Base-by-base conservation (phyloP, 352 stramenopile genomes). In the Phytophthora sp. region DNA sequence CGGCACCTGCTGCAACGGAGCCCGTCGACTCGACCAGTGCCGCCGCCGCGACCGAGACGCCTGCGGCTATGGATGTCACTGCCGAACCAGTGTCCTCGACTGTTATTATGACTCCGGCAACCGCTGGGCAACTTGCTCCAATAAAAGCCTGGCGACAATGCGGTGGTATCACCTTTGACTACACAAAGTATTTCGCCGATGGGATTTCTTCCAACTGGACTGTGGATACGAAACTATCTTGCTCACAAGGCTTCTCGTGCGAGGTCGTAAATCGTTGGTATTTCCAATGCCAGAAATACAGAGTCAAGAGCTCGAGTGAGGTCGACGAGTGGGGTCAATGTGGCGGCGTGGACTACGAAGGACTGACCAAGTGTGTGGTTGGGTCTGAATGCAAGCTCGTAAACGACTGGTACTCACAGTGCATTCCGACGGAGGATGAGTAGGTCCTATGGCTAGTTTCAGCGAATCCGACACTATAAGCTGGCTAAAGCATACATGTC, bases 371-470 rank as follows among this genome's bases (percentile, higher is more conserved):
- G 4, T 73, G 64, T 20, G 23, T 26, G 11, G 7, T 21, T 0
- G 72, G 72, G 8, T 54, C 66, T 7, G 54, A 55, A 21, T 84
- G 75, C 62, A 64, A 59, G 23, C 64, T 28, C 42, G 26, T 50
- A 12, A 76, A 79, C 37, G 45, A 73, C 6, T 84, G 72, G 76
- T 84, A 82, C 61, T 77, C 70, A 21, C 76, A 84, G 53, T 84
- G 76, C 54, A 51, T 82, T 5, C 76, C 72, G 0, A 41, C 32
- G 35, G 24, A 55, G 17, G 50, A 46, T 24, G 35, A 30, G 0
- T 62, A 57, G 18, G 31, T 52, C 0, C 27, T 26, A 30, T 11
- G n/a, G n/a, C n/a, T n/a, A n/a, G n/a, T n/a, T n/a, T n/a, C n/a
- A n/a, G n/a, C n/a, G n/a, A n/a, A n/a, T n/a, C n/a, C n/a, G n/a